Conservation (phyloP, 345 rosid species). For the Aurinia saxatilis region DNA sequence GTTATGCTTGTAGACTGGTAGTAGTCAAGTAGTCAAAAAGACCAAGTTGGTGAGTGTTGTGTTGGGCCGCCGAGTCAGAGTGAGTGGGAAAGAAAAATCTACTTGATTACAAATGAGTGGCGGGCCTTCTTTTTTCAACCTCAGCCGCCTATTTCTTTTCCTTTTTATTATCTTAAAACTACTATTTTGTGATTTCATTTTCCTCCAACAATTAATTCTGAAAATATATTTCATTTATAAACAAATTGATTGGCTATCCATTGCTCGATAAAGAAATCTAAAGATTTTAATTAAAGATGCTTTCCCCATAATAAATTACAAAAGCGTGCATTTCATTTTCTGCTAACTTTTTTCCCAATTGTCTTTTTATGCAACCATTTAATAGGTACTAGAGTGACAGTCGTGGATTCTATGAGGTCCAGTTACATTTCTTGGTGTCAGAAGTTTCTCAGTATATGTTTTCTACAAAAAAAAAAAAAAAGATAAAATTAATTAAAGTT, state of each 20-base stretch:
- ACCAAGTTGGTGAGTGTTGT: constrained; percentile 12
- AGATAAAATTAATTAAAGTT: too few species aligned
- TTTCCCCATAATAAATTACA: background rate
- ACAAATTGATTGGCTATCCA: constrained; percentile 7
- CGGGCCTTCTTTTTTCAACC: constrained; percentile 20
- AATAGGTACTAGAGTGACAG: constrained; percentile 23
- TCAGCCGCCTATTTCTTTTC: constrained; percentile 20
- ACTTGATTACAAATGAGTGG: constrained; percentile 23
- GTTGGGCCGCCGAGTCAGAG: constrained; percentile 19
- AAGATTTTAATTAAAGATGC: background rate
- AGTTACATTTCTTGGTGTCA: constrained; percentile 24
- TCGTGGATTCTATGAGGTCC: constrained; percentile 34
- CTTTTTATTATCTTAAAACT: background rate
- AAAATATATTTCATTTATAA: background rate
- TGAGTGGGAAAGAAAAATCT: constrained; percentile 18
- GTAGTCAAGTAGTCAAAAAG: constrained; percentile 1
- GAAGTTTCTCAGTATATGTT: background rate
- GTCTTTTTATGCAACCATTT: constrained; percentile 15
- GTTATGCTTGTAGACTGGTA: background rate
- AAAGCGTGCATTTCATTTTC: constrained; percentile 14
- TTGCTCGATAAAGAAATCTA: background rate
- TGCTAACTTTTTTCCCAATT: background rate
- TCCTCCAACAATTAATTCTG: background rate
- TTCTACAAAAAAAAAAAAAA: background rate
- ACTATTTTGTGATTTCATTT: background rate